Base-by-base conservation (phyloP, 2,329 filamentous ascomycete species). In the Talaromyces amestolkiae region DNA sequence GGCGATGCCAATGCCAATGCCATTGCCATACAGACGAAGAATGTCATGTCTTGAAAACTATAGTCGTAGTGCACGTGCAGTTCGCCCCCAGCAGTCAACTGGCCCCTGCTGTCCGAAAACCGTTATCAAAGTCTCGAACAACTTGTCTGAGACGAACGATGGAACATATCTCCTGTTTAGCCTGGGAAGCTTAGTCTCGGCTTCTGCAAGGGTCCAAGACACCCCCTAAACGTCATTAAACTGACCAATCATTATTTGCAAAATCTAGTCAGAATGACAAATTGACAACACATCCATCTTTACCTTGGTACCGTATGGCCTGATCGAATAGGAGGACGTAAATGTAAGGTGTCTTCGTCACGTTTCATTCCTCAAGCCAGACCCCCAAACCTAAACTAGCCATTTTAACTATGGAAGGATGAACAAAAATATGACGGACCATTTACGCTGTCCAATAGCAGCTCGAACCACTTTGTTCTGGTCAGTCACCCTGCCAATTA, bases 131-230 rank as follows among this genome's bases (percentile, higher is more conserved):
- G 49, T 33, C 49, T 53, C 17, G 47, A 27, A 27, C 24, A 17
- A 2, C 41, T 2, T 15, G 45, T 49, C 45, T 22, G 22, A 27
- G 47, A 51, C 22, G 24, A 27, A 51, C 13, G 19, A 24, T 22
- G 47, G 22, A 24, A 51, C 24, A 27, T 9, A 51, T 31, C 47
- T 33, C 49, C 24, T n/a, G 15, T 31, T 31, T 7, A 33, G 33
- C n/a, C 24, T n/a, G 49, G 17, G 49, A 53, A 33, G 49, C 24
- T 53, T 15, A 53, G 6, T 33, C 27, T 53, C 24, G 24, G 31
- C 47, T 33, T 37, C 31, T 56, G 53, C 53, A 56, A 56, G 53
- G 53, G 33, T 37, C 53, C 53, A 56, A 56, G 53, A 39, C n/a
- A 37, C 19, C 33, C 17, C 33, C 51, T 37, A 7, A 56, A 37